phyloP scores from a whole-genome alignment of 495 filamentous ascomycete genomes.

The Aspergillus wentii region DNA sequence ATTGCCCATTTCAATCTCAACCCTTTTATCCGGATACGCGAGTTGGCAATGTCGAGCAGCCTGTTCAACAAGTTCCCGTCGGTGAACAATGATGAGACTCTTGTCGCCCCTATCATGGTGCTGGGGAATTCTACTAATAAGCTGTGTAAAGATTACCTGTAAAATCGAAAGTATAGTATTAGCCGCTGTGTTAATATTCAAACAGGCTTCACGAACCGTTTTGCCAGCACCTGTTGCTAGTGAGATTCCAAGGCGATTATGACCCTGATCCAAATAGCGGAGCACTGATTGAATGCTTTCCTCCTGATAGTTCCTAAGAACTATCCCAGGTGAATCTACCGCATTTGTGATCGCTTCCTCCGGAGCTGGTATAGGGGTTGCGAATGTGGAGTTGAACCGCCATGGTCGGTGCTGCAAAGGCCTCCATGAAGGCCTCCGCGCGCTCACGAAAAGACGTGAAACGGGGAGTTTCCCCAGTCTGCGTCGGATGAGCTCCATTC shows the following conservation, averaged over 20 bases:
- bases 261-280: conserved; percentile 61
- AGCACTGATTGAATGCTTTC: conserved; percentile 88
- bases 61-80: conserved; percentile 93
- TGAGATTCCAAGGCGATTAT: conserved; percentile 81
- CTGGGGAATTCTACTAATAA: conserved; percentile 73
- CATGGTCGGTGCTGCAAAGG: conserved; percentile 2
- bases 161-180: neutral
- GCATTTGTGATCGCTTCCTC: conserved; percentile 4
- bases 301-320: conserved; percentile 74
- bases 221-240: conserved; percentile 92
- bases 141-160: conserved; percentile 91
- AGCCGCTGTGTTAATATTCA: neutral
- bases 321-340: conserved; percentile 31
- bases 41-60: conserved; percentile 75
- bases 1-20: conserved; percentile 90
- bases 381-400: conserved; percentile 25
- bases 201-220: conserved; percentile 63
- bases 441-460: conserved; percentile 5
- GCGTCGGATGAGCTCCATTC: conserved; percentile 29
- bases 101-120: conserved; percentile 56
- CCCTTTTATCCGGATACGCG: conserved; percentile 70
- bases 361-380: conserved; percentile 15
- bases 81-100: conserved; percentile 88
- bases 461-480: conserved; percentile 19
- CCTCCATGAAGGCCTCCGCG: conserved; percentile 4